These are phyloP conservation scores for Blastobotrys illinoisensis DNA, from an alignment of 1,139 yeast genomes.

Conservation along the genomic window DNA sequence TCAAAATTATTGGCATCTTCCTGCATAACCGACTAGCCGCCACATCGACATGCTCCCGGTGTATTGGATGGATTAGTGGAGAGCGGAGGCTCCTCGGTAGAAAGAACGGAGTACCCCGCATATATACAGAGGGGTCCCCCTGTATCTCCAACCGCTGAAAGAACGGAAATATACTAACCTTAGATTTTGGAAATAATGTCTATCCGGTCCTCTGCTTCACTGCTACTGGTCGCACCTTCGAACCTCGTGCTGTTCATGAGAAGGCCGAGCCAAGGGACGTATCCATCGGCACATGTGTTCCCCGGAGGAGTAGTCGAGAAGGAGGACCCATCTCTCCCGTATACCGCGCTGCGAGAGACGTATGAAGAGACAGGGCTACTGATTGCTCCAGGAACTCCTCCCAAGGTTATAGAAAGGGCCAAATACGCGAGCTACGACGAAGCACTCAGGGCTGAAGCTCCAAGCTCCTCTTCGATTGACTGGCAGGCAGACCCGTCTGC, in stretches of 20 bases:
- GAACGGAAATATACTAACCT: neutral
- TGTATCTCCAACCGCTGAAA: neutral
- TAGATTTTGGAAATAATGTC: neutral
- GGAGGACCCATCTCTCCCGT: conserved; percentile 24
- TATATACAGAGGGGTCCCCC: neutral
- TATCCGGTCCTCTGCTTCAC: conserved; percentile 26
- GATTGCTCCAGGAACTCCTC: conserved; percentile 19
- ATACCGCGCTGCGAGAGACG: conserved; percentile 32
- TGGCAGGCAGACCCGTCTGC: conserved; percentile 12
- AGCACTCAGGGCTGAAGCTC: conserved; percentile 11
- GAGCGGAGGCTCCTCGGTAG: neutral
- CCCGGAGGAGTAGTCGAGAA: conserved; percentile 32
- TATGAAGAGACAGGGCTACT: conserved; percentile 33
- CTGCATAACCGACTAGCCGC: too few species aligned
- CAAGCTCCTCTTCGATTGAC: conserved; percentile 11
- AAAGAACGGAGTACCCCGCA: neutral
- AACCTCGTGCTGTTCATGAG: conserved; percentile 27
- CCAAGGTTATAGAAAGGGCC: conserved; percentile 15
- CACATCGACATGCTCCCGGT: neutral
- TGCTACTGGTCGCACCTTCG: conserved; percentile 28
- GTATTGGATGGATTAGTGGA: neutral
- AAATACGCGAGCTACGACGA: conserved; percentile 14
- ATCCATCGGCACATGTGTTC: conserved; percentile 30
- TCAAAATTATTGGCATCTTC: too few species aligned
- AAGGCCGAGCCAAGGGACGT: conserved; percentile 29